These are phyloP conservation scores for Boletellus ananas DNA, from an alignment of 768 basidiomycete species.

Conservation along the genomic window DNA sequence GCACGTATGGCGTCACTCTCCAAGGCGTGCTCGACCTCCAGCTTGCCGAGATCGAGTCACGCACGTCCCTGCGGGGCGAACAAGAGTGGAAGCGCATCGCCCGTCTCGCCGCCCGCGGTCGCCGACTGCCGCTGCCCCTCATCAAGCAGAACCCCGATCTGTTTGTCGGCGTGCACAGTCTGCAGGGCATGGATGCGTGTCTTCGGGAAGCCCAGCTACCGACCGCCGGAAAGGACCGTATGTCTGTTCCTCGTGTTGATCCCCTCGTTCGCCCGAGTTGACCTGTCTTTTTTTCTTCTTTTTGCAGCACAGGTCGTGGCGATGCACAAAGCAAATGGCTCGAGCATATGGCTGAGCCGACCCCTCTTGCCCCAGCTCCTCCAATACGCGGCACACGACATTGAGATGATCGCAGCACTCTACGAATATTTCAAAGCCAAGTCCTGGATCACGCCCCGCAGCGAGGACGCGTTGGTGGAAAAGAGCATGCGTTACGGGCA, in stretches of 20 bases:
- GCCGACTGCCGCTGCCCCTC: constrained; percentile 21
- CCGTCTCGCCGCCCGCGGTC: constrained; percentile 24
- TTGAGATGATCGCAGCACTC: constrained; percentile 35
- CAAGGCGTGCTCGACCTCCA: constrained; percentile 39
- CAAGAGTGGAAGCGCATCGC: constrained; percentile 24
- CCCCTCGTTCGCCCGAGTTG: background rate
- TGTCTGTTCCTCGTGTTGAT: constrained; percentile 2
- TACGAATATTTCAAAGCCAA: constrained; percentile 32
- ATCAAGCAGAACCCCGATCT: constrained; percentile 23
- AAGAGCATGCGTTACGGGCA: constrained; percentile 30
- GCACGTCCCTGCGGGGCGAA: constrained; percentile 23
- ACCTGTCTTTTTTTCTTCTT: background rate
- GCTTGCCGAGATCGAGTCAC: constrained; percentile 36
- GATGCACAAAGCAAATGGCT: constrained; percentile 33
- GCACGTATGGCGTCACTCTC: constrained; percentile 27
- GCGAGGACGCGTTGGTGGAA: constrained; percentile 13
- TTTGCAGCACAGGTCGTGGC: constrained; percentile 32
- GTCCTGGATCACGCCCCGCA: constrained; percentile 20
- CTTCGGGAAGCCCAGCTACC: constrained; percentile 24
- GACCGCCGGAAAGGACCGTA: constrained; percentile 33
- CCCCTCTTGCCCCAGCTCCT: constrained; percentile 37
- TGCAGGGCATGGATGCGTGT: constrained; percentile 36
- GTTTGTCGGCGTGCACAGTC: constrained; percentile 31
- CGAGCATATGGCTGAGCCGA: constrained; percentile 33
- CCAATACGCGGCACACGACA: constrained; percentile 42